phyloP scores from a whole-genome alignment of 1,284 basidiomycete species.

The Tilletiaria anomala region DNA sequence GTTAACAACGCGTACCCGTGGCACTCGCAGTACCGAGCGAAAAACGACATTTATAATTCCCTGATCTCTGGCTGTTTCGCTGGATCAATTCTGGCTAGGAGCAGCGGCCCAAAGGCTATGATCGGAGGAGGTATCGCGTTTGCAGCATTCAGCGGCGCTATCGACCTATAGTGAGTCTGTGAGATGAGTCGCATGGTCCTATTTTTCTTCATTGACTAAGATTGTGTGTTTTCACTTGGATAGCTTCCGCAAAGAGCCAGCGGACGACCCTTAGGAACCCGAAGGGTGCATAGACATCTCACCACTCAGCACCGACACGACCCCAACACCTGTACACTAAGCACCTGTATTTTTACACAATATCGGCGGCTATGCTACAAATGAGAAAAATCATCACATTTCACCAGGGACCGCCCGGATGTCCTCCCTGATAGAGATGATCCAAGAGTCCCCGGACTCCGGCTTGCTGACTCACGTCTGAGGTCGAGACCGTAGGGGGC shows the following conservation, averaged over 20 bases:
- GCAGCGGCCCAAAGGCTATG: conserved; percentile 30
- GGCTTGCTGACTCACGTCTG: too few species aligned
- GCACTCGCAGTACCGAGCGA: conserved; percentile 27
- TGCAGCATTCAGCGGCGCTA: conserved; percentile 35
- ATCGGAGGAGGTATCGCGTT: conserved; percentile 33
- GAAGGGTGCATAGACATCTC: too few species aligned
- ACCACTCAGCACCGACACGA: too few species aligned
- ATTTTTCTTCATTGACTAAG: background rate
- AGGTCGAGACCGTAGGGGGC: too few species aligned
- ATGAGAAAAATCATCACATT: too few species aligned
- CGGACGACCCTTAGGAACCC: background rate
- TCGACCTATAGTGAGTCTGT: conserved; percentile 29
- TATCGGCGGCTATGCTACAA: too few species aligned
- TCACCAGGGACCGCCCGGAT: too few species aligned
- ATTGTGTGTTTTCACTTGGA: background rate
- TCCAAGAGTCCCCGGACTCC: too few species aligned
- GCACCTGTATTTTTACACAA: too few species aligned
- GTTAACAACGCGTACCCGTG: background rate
- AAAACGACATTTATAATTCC: conserved; percentile 35
- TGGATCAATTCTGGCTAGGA: conserved; percentile 30
- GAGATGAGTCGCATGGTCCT: background rate
- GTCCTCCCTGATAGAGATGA: too few species aligned
- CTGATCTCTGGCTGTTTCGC: conserved; percentile 28
- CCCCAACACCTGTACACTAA: too few species aligned
- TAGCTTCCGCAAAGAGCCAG: background rate